Evolutionary conservation across 768 basidiomycete genomes (phyloP).

Genomic region (Podaxis mareebaensis): DNA sequence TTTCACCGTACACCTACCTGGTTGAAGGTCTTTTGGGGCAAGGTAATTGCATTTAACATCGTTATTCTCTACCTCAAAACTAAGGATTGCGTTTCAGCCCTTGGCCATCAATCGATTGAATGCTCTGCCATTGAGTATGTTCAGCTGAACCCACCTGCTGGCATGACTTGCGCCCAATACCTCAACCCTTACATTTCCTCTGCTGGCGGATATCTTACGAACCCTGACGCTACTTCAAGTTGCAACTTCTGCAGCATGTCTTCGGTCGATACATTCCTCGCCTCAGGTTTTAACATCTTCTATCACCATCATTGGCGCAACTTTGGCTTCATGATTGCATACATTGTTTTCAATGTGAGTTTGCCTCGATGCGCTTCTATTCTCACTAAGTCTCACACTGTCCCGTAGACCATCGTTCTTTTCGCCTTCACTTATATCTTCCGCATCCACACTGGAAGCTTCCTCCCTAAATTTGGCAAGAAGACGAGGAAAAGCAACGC

Average conservation of each 20-base stretch:
- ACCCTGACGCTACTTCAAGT: constrained; percentile 49
- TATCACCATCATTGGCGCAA: constrained; percentile 58
- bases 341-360: constrained; percentile 51
- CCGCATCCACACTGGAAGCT: constrained; percentile 40
- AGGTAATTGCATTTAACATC: constrained; percentile 43
- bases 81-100: constrained; percentile 25
- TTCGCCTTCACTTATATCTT: constrained; percentile 53
- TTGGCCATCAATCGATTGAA: constrained; percentile 41
- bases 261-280: constrained; percentile 62
- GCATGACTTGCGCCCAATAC: constrained; percentile 54
- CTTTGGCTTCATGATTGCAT: constrained; percentile 51
- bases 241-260: constrained; percentile 62
- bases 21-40: constrained; percentile 50
- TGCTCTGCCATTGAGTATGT: constrained; percentile 59
- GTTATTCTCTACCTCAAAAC: constrained; percentile 28
- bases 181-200: constrained; percentile 47
- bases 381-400: neutral
- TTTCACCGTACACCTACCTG: constrained; percentile 53
- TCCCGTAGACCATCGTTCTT: constrained; percentile 35
- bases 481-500: constrained; percentile 19
- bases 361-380: constrained; percentile 1
- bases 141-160: constrained; percentile 50
- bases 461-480: constrained; percentile 28
- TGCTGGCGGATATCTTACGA: constrained; percentile 57
- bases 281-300: constrained; percentile 50